phyloP scores from a whole-genome alignment of 2,329 filamentous ascomycete genomes.

The Venturia nashicola region DNA sequence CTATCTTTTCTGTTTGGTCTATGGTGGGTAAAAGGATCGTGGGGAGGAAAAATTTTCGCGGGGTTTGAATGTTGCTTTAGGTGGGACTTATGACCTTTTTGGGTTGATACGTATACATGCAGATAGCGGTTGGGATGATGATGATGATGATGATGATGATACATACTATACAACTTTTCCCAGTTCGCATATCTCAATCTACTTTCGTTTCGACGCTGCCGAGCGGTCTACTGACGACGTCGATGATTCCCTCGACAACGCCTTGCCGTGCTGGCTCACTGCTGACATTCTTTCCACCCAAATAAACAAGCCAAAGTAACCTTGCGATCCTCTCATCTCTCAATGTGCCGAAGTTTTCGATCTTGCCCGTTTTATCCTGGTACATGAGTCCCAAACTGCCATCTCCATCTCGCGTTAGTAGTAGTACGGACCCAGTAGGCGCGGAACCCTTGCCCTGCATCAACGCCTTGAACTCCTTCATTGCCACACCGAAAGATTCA shows the following conservation, averaged over 20 bases:
- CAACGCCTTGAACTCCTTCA: constrained; percentile 68
- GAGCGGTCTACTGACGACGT: constrained; percentile 75
- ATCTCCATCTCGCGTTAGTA: constrained; percentile 54
- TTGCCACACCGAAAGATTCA: constrained; percentile 61
- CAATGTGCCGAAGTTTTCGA: constrained; percentile 52
- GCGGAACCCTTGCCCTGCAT: constrained; percentile 68
- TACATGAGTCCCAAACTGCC: constrained; percentile 60
- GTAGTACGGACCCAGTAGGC: constrained; percentile 65
- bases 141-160: not conserved
- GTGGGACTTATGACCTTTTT: too few relatives aligned
- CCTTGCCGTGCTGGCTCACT: constrained; percentile 70
- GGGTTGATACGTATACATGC: too few relatives aligned
- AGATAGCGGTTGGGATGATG: too few relatives aligned
- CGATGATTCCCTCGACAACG: constrained; percentile 78
- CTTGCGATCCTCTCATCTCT: constrained; percentile 68
- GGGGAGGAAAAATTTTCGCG: too few relatives aligned
- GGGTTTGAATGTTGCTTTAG: too few relatives aligned
- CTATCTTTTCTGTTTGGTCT: too few relatives aligned
- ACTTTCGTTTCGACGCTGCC: constrained; percentile 79
- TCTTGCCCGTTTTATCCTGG: constrained; percentile 40
- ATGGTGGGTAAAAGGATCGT: too few relatives aligned
- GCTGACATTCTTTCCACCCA: constrained; percentile 76
- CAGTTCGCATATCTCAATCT: constrained; percentile 19
- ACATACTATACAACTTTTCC: not conserved
- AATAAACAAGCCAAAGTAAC: constrained; percentile 79